Evolutionary conservation across 495 filamentous ascomycete genomes (phyloP).

Genomic region (Podospora fimiseda): DNA sequence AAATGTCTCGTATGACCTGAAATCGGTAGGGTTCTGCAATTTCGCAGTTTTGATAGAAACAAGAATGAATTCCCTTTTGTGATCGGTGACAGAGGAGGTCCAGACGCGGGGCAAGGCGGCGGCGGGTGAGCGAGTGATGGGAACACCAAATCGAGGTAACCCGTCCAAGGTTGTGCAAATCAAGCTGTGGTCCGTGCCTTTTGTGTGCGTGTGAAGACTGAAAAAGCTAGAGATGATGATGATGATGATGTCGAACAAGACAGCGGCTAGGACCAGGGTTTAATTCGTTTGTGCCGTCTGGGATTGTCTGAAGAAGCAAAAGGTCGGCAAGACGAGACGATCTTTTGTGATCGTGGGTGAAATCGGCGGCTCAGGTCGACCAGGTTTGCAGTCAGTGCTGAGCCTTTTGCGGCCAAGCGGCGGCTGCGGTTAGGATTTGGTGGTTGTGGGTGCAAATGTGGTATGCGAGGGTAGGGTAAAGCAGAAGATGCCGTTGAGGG

Average conservation of each 20-base stretch:
- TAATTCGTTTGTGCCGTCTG: constrained; percentile 32
- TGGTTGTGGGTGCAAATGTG: constrained; percentile 3
- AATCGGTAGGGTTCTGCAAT: constrained; percentile 20
- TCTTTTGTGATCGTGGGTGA: constrained; percentile 22
- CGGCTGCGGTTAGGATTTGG: constrained; percentile 7
- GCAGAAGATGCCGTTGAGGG: not conserved
- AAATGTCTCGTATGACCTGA: constrained; percentile 44
- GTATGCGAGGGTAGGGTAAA: not conserved
- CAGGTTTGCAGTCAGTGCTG: constrained; percentile 3
- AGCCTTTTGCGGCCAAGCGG: constrained; percentile 13
- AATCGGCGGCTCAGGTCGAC: constrained; percentile 17
- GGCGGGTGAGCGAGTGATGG: constrained; percentile 22
- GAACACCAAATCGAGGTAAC: constrained; percentile 24
- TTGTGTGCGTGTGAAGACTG: constrained; percentile 19
- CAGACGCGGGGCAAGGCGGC: constrained; percentile 19
- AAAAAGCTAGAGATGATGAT: no score
- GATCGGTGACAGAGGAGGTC: constrained; percentile 14
- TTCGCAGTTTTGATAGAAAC: constrained; percentile 24
- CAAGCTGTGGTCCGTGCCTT: constrained; percentile 31
- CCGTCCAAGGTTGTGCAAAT: constrained; percentile 26
- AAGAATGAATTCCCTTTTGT: constrained; percentile 20
- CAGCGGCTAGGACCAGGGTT: constrained; percentile 41
- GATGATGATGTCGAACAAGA: constrained; percentile 34
- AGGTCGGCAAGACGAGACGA: constrained; percentile 18
- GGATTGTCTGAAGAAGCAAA: no score